phyloP scores from a whole-genome alignment of 1,139 yeast species.

The Blastobotrys buckinghamii region DNA sequence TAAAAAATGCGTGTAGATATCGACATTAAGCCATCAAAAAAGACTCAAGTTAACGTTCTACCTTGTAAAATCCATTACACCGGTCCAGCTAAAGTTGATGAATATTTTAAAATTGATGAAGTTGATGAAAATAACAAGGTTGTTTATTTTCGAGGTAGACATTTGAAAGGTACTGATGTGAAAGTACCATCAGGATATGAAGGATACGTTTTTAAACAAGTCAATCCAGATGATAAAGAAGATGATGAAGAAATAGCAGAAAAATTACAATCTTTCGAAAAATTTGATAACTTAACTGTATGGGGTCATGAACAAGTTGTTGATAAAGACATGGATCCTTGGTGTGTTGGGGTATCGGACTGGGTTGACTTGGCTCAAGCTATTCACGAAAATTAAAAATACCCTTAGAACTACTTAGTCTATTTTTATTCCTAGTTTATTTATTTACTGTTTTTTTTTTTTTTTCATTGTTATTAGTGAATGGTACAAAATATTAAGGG shows the following conservation, averaged over 20 bases:
- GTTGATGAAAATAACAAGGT: conserved; percentile 4
- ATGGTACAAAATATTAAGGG: too few species aligned
- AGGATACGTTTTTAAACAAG: conserved; percentile 16
- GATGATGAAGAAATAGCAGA: conserved; percentile 12
- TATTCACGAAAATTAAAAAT: conserved; percentile 1
- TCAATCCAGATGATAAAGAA: conserved; percentile 11
- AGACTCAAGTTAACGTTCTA: conserved; percentile 20
- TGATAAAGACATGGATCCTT: conserved; percentile 19
- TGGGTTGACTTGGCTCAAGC: conserved; percentile 19
- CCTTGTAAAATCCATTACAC: conserved; percentile 27
- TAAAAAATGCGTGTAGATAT: background rate
- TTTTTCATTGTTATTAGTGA: too few species aligned
- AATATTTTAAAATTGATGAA: conserved; percentile 17
- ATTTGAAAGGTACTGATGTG: conserved; percentile 20
- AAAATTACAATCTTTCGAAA: conserved; percentile 15
- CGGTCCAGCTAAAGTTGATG: conserved; percentile 23
- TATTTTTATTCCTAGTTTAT: too few species aligned
- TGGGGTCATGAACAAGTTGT: conserved; percentile 30
- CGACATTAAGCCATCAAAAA: background rate
- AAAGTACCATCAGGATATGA: conserved; percentile 17
- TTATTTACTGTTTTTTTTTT: too few species aligned
- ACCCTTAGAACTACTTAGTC: too few species aligned
- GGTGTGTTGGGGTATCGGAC: conserved; percentile 23
- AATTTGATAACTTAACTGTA: conserved; percentile 21
- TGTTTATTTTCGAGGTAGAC: conserved; percentile 27